Evolutionary conservation across 2,329 filamentous ascomycete genomes (phyloP).

Genomic region (Magnaporthiopsis rhizophila): DNA sequence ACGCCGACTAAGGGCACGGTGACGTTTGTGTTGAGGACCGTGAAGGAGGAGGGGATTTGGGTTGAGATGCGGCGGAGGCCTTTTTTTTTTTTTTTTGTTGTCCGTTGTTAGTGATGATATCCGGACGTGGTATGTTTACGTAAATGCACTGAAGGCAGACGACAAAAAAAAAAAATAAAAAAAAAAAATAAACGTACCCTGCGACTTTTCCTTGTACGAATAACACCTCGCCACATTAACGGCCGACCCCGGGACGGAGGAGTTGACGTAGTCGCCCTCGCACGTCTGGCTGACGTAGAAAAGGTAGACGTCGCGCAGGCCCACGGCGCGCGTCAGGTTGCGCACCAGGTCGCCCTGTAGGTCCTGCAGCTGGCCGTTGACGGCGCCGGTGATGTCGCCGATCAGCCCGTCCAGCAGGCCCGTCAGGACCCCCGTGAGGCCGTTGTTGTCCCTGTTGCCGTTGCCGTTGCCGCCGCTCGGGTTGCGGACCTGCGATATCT

Average conservation of each 20-base stretch:
- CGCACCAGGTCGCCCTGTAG: slow-evolving; percentile 16
- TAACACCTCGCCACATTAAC: slow-evolving; percentile 10
- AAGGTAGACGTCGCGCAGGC: slow-evolving; percentile 16
- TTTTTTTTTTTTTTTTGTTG: not conserved
- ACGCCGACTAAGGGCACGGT: slow-evolving; percentile 15
- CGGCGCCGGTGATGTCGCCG: slow-evolving; percentile 6
- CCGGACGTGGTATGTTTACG: too few species aligned
- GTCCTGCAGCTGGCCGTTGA: slow-evolving; percentile 15
- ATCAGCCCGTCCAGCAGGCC: slow-evolving; percentile 14
- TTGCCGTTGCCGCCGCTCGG: not conserved
- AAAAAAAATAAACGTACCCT: slow-evolving; percentile 3
- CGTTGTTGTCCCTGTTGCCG: slow-evolving; percentile 4
- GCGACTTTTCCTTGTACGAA: not conserved
- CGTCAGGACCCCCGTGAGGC: slow-evolving; percentile 12
- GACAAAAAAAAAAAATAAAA: too few species aligned
- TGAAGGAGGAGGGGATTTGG: slow-evolving; percentile 16
- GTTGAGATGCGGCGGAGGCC: slow-evolving; percentile 16
- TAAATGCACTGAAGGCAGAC: too few species aligned
- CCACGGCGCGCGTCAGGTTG: slow-evolving; percentile 14
- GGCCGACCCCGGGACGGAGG: slow-evolving; percentile 10
- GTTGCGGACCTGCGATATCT: slow-evolving; percentile 2
- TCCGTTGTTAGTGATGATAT: not conserved
- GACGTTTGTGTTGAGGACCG: slow-evolving; percentile 15
- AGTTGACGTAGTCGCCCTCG: slow-evolving; percentile 14
- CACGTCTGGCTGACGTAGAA: slow-evolving; percentile 16